Conservation (phyloP, 1,139 yeast species). For the Protomyces macrosporus region DNA sequence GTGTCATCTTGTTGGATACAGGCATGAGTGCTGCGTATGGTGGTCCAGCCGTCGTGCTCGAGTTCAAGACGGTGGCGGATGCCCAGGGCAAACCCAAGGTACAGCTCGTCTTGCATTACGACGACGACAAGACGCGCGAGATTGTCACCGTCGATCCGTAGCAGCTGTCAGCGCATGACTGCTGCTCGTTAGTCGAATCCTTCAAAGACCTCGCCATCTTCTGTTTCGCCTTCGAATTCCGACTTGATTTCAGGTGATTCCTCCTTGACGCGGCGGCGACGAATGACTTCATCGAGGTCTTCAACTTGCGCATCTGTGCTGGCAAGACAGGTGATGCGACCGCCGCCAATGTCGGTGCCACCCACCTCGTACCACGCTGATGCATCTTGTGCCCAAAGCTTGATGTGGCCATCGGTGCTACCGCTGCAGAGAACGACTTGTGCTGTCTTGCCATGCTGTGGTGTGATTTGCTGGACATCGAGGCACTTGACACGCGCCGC, state of each 20-base stretch:
- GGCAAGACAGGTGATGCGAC: conserved; percentile 9
- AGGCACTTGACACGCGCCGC: conserved; percentile 16
- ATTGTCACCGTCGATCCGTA: not conserved
- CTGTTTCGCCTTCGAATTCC: conserved; percentile 39
- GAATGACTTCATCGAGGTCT: conserved; percentile 17
- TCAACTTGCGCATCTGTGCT: conserved; percentile 12
- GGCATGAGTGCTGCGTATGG: conserved; percentile 26
- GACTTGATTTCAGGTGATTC: conserved; percentile 34
- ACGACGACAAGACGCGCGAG: conserved; percentile 12
- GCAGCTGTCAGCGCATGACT: not conserved
- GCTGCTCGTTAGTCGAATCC: not conserved
- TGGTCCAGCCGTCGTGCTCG: conserved; percentile 23
- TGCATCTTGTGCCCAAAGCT: conserved; percentile 64
- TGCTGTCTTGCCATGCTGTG: conserved; percentile 5
- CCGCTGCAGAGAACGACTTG: conserved; percentile 59
- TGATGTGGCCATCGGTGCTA: conserved; percentile 88
- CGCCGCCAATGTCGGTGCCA: conserved; percentile 8
- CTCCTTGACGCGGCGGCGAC: conserved; percentile 7
- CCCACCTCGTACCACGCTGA: conserved; percentile 26
- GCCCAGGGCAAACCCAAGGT: conserved; percentile 1
- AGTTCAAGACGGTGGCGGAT: not conserved
- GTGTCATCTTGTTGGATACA: conserved; percentile 24
- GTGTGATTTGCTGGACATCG: not conserved
- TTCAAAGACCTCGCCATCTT: conserved; percentile 29
- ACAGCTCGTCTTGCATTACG: conserved; percentile 8